Percentiles rank a stretch among this genome's conserved stretches.
Conservation (phyloP, 225 moss, liverwort and hornwort species). For the Polytrichum formosum region DNA sequence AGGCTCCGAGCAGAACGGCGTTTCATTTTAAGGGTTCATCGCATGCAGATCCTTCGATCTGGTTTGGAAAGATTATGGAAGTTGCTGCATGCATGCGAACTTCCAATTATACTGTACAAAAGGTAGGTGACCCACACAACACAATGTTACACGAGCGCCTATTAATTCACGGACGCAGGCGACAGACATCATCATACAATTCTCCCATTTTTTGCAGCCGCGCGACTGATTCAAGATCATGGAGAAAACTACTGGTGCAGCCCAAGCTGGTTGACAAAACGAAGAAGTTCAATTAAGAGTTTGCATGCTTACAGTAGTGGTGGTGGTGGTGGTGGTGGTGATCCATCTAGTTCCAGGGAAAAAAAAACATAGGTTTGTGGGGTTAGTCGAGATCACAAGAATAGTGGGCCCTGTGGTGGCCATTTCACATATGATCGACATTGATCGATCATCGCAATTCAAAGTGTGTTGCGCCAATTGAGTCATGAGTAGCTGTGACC, state of each 20-base stretch:
- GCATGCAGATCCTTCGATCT: not conserved
- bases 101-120: not conserved
- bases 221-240: no score
- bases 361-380: not conserved
- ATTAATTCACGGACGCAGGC: no score
- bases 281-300: no score
- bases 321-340: not conserved
- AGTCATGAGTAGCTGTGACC: not conserved
- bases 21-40: not conserved
- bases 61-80: not conserved
- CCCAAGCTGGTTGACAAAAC: no score
- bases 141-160: no score
- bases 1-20: not conserved
- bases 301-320: no score
- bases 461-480: not conserved
- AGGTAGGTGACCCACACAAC: not conserved
- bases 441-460: not conserved
- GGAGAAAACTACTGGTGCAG: no score
- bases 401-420: no score
- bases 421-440: not conserved
- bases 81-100: not conserved
- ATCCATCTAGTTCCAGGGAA: not conserved
- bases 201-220: no score
- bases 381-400: no score
- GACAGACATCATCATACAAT: no score